These are phyloP conservation scores for Scutellaria minor DNA, from an alignment of 257 asterid genomes.

Conservation along the genomic window DNA sequence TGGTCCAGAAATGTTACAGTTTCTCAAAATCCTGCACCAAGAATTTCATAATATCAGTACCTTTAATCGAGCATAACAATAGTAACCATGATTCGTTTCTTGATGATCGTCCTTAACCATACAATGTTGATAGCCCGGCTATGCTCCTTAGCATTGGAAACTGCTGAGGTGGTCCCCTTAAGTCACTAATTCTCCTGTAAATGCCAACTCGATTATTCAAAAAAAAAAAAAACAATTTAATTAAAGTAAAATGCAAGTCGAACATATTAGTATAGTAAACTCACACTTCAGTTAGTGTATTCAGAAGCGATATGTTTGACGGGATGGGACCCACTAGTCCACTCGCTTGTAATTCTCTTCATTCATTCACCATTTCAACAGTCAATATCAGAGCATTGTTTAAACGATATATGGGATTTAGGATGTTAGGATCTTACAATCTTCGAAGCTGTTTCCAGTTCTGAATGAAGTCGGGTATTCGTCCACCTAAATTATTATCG, in stretches of 20 bases:
- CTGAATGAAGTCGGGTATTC: constrained; percentile 68
- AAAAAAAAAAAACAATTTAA: neutral
- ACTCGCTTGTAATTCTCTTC: constrained; percentile 76
- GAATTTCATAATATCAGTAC: constrained; percentile 26
- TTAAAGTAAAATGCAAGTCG: neutral
- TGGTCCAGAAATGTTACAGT: constrained; percentile 71
- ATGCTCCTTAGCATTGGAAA: constrained; percentile 67
- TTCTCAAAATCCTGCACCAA: constrained; percentile 68
- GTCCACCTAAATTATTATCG: constrained; percentile 70
- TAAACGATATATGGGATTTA: neutral
- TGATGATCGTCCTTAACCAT: constrained; percentile 33
- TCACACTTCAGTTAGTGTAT: constrained; percentile 63
- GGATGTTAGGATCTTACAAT: constrained; percentile 52
- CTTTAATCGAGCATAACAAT: constrained; percentile 27
- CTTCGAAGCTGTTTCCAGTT: constrained; percentile 66
- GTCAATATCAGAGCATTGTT: constrained; percentile 26
- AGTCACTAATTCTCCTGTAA: constrained; percentile 80
- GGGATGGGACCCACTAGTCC: constrained; percentile 87
- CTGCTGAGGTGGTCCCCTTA: constrained; percentile 58
- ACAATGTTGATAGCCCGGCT: constrained; percentile 54
- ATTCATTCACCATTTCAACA: constrained; percentile 33
- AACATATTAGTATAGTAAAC: constrained; percentile 36
- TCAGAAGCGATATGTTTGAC: constrained; percentile 62
- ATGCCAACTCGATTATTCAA: constrained; percentile 23
- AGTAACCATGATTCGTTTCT: constrained; percentile 12